phyloP scores from a whole-genome alignment of 176 grass and related monocot species.

The Musa beccarii region DNA sequence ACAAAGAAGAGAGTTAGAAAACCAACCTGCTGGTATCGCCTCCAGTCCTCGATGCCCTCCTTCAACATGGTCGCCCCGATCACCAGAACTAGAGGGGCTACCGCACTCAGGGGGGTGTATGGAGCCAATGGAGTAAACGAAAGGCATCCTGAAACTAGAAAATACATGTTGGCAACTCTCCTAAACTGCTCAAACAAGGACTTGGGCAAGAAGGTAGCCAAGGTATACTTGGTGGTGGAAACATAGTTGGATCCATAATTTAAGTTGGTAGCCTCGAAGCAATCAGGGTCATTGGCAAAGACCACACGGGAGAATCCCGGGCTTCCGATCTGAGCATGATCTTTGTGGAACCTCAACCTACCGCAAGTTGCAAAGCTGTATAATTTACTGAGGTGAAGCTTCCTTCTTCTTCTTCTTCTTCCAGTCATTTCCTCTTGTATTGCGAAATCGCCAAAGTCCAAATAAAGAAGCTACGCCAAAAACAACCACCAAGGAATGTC shows the following conservation, averaged over 20 bases:
- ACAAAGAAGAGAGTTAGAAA: neutral
- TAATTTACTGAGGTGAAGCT: slow-evolving; percentile 43
- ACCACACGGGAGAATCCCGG: slow-evolving; percentile 71
- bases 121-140: slow-evolving; percentile 44
- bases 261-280: neutral
- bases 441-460: neutral
- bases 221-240: slow-evolving; percentile 82
- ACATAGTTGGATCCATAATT: slow-evolving; percentile 37
- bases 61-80: slow-evolving; percentile 72
- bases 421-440: neutral
- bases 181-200: slow-evolving; percentile 95
- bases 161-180: slow-evolving; percentile 84
- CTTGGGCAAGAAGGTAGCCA: slow-evolving; percentile 56
- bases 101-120: slow-evolving; percentile 26
- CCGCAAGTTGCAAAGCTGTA: slow-evolving; percentile 65
- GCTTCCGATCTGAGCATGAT: slow-evolving; percentile 42
- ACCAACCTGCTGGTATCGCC: slow-evolving; percentile 54
- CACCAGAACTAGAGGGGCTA: slow-evolving; percentile 45
- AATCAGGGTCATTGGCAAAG: slow-evolving; percentile 22
- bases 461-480: neutral
- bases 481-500: neutral
- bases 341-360: slow-evolving; percentile 25
- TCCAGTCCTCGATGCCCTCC: slow-evolving; percentile 69
- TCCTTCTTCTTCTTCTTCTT: slow-evolving; percentile 22
- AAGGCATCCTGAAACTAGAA: slow-evolving; percentile 39